Conservation (phyloP, 1,284 basidiomycete species). For the Fomitopsis pinicola region DNA sequence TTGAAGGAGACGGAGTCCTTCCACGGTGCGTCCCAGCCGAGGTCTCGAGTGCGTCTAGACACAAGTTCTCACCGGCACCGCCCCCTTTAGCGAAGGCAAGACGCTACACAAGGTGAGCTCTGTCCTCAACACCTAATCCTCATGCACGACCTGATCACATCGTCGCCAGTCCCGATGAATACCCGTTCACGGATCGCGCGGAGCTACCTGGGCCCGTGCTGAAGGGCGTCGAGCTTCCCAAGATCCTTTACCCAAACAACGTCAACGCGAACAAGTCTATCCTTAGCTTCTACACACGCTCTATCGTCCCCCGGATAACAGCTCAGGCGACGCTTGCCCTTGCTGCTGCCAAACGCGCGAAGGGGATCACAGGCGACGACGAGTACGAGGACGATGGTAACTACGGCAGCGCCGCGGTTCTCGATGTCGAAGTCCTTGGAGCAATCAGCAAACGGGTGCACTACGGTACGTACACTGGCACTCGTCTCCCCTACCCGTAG, state of each 20-base stretch:
- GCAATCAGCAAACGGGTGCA: slow-evolving; percentile 95
- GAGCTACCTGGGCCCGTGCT: slow-evolving; percentile 84
- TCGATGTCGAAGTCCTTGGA: slow-evolving; percentile 93
- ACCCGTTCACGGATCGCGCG: slow-evolving; percentile 79
- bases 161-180: slow-evolving; percentile 84
- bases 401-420: slow-evolving; percentile 91
- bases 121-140: neutral
- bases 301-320: slow-evolving; percentile 83
- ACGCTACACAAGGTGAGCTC: slow-evolving; percentile 78
- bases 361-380: slow-evolving; percentile 60
- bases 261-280: slow-evolving; percentile 91
- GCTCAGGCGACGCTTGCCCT: slow-evolving; percentile 59
- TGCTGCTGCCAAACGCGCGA: slow-evolving; percentile 56
- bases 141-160: neutral
- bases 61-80: neutral
- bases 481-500: neutral
- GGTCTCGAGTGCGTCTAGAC: neutral
- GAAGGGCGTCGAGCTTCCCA: slow-evolving; percentile 70
- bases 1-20: slow-evolving; percentile 91
- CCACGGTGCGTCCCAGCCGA: slow-evolving; percentile 65
- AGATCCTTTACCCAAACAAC: slow-evolving; percentile 76
- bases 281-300: slow-evolving; percentile 80
- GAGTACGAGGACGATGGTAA: slow-evolving; percentile 91
- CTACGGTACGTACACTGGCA: slow-evolving; percentile 62
- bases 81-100: slow-evolving; percentile 77